Evolutionary conservation across 768 basidiomycete species (phyloP).

Genomic region (Lactarius vividus): DNA sequence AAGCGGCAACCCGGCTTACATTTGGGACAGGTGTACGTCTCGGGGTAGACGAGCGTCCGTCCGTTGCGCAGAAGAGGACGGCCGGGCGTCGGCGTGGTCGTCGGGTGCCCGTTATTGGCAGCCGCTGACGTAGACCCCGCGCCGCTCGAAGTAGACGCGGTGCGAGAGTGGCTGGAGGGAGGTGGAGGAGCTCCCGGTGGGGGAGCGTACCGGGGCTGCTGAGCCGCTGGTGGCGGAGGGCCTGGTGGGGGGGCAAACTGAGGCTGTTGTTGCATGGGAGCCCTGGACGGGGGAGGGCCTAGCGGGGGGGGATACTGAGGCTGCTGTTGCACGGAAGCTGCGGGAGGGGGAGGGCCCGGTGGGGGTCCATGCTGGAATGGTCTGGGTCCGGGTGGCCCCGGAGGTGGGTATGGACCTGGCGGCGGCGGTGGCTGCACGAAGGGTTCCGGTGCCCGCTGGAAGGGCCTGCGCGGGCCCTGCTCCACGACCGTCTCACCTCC

Average conservation of each 20-base stretch:
- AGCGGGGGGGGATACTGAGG: conserved; percentile 38
- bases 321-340: neutral
- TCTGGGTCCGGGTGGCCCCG: conserved; percentile 10
- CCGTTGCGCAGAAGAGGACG: conserved; percentile 64
- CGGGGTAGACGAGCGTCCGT: conserved; percentile 66
- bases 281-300: conserved; percentile 14
- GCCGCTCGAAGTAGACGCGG: conserved; percentile 18
- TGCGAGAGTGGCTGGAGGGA: conserved; percentile 23
- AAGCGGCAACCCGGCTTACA: conserved; percentile 42
- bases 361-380: conserved; percentile 34
- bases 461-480: conserved; percentile 60
- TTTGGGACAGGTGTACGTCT: conserved; percentile 59
- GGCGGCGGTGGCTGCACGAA: conserved; percentile 13
- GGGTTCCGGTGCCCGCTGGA: conserved; percentile 43
- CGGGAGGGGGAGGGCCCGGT: conserved; percentile 31
- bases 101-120: conserved; percentile 60
- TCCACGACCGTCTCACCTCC: conserved; percentile 64
- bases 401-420: conserved; percentile 19
- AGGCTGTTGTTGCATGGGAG: conserved; percentile 10
- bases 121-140: conserved; percentile 12
- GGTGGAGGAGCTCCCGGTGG: conserved; percentile 35
- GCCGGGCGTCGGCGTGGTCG: conserved; percentile 58
- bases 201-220: conserved; percentile 34
- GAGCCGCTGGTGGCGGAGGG: conserved; percentile 28
- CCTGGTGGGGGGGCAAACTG: conserved; percentile 36